phyloP scores from a whole-genome alignment of 2,329 filamentous ascomycete genomes.

The Pseudogymnoascus sp. region DNA sequence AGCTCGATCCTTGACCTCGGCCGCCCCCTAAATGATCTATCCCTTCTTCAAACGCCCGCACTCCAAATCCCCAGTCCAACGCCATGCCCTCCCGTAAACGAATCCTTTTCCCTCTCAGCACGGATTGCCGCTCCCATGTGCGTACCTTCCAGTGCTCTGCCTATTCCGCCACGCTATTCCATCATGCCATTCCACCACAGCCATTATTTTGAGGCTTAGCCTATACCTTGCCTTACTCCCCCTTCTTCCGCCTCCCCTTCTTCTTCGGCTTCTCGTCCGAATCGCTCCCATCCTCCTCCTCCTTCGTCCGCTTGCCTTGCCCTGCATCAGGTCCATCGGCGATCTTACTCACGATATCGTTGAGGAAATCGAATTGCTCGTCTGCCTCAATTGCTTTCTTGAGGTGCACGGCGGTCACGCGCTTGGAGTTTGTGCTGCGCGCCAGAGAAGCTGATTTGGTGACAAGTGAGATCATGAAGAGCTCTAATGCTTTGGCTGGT shows the following conservation, averaged over 20 bases:
- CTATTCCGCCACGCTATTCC: not conserved
- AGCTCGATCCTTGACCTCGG: not conserved
- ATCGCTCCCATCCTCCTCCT: conserved; percentile 19
- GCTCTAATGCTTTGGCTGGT: conserved; percentile 73
- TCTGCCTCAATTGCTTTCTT: conserved; percentile 84
- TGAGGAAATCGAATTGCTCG: conserved; percentile 89
- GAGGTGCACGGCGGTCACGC: conserved; percentile 82
- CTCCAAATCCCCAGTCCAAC: not conserved
- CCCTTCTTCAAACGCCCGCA: not conserved
- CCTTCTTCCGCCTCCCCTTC: conserved; percentile 23
- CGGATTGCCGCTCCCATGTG: not conserved
- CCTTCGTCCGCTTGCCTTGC: conserved; percentile 22
- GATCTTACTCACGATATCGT: conserved; percentile 83
- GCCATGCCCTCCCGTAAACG: not conserved
- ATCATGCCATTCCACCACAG: not conserved
- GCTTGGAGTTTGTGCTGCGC: conserved; percentile 73
- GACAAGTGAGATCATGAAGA: conserved; percentile 96
- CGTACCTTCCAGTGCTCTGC: not conserved
- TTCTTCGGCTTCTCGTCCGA: conserved; percentile 25
- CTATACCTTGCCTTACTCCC: not conserved
- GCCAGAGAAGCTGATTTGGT: conserved; percentile 82
- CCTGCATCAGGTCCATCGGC: conserved; percentile 42
- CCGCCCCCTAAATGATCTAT: not conserved
- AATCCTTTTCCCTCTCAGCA: not conserved
- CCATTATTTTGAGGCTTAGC: not conserved